Percentiles rank a stretch among this genome's conserved stretches.
These are phyloP conservation scores for Wickerhamiella pararugosa DNA, from an alignment of 1,139 yeast species.

Conservation along the genomic window DNA sequence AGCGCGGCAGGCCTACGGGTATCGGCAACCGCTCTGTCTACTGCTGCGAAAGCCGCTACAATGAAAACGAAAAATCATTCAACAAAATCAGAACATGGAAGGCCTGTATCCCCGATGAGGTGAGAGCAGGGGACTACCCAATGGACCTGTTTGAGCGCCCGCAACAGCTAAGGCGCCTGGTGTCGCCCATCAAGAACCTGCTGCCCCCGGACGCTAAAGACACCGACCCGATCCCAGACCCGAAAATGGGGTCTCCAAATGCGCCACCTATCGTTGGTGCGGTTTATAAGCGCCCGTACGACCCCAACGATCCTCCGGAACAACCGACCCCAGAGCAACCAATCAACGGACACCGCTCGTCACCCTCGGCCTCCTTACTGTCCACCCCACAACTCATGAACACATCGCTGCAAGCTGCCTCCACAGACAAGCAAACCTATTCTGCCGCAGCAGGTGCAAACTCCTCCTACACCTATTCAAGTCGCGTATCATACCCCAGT, in stretches of 20 bases:
- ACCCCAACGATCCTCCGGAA: constrained; percentile 56
- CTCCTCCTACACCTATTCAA: not conserved
- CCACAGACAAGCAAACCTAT: constrained; percentile 2
- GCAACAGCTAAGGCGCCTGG: constrained; percentile 44
- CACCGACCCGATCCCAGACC: constrained; percentile 67
- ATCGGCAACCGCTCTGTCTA: constrained; percentile 55
- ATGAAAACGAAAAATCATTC: constrained; percentile 77
- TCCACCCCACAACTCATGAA: not conserved
- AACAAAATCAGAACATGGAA: constrained; percentile 96
- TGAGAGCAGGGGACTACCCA: constrained; percentile 67
- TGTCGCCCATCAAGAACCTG: constrained; percentile 69
- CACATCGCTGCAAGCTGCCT: not conserved
- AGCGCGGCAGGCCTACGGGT: constrained; percentile 82
- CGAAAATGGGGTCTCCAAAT: constrained; percentile 61
- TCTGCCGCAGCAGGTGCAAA: not conserved
- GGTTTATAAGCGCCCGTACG: constrained; percentile 63
- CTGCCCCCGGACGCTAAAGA: constrained; percentile 59
- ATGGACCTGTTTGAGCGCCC: constrained; percentile 41
- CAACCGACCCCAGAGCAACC: constrained; percentile 34
- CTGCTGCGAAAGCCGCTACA: constrained; percentile 89
- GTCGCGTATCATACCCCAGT: not conserved
- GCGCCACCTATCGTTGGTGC: constrained; percentile 93
- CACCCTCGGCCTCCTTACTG: constrained; percentile 15
- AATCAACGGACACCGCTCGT: constrained; percentile 17
- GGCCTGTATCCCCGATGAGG: constrained; percentile 95